phyloP scores from a whole-genome alignment of 345 rosid genomes.

The Turnera subulata region DNA sequence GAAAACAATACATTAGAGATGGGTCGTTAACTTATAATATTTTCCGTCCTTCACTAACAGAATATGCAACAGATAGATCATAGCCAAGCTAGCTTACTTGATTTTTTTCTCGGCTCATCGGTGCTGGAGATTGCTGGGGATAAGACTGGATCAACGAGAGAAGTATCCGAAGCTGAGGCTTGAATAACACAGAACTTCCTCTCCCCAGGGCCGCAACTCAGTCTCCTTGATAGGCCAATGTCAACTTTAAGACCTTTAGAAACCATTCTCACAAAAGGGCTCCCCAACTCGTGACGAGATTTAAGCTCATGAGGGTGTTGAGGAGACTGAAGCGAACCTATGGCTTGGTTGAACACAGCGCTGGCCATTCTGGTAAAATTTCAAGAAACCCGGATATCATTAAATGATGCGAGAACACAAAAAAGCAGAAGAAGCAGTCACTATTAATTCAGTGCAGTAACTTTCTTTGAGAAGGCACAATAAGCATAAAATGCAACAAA shows the following conservation, averaged over 20 bases:
- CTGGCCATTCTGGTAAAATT: conserved; percentile 58
- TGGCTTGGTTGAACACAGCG: conserved; percentile 48
- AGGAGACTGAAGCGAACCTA: conserved; percentile 35
- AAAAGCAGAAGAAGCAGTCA: too few species aligned
- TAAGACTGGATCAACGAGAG: conserved; percentile 52
- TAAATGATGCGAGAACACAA: too few species aligned
- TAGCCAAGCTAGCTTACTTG: conserved; percentile 42
- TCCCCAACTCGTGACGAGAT: conserved; percentile 27
- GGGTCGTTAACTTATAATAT: not conserved
- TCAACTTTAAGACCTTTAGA: conserved; percentile 32
- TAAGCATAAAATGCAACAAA: too few species aligned
- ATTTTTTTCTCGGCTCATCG: conserved; percentile 44
- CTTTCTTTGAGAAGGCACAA: too few species aligned
- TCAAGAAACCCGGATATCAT: conserved; percentile 3
- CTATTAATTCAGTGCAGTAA: too few species aligned
- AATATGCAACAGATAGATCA: not conserved
- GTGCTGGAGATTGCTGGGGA: conserved; percentile 41
- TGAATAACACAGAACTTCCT: conserved; percentile 33
- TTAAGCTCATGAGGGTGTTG: conserved; percentile 31
- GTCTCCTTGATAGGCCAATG: conserved; percentile 22
- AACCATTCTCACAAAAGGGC: conserved; percentile 26
- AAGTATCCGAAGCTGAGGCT: conserved; percentile 53
- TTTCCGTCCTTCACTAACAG: not conserved
- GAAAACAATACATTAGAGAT: too few species aligned
- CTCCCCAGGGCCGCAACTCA: conserved; percentile 19